Conservation (phyloP, 2,329 filamentous ascomycete species). For the Botrytis byssoidea region DNA sequence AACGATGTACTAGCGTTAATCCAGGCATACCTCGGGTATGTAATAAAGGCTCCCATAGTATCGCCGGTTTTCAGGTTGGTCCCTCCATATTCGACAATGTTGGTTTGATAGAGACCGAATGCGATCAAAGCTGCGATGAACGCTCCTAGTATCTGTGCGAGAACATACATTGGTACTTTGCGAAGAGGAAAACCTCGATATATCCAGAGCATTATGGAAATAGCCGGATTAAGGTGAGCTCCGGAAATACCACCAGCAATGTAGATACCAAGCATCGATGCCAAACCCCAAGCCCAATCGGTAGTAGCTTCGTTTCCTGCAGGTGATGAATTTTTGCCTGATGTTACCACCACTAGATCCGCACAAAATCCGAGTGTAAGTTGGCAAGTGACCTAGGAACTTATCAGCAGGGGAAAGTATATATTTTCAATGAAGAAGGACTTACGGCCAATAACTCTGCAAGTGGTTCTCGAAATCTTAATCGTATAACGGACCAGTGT, state of each 20-base stretch:
- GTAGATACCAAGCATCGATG: constrained; percentile 51
- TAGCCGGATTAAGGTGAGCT: constrained; percentile 46
- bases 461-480: constrained; percentile 49
- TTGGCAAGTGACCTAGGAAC: constrained; percentile 35
- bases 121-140: constrained; percentile 50
- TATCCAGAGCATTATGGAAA: constrained; percentile 47
- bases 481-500: constrained; percentile 48
- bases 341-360: constrained; percentile 44
- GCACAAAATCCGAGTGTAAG: constrained; percentile 49
- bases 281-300: constrained; percentile 52
- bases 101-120: constrained; percentile 45
- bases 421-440: background rate
- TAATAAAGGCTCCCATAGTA: constrained; percentile 46
- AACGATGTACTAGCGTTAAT: constrained; percentile 44
- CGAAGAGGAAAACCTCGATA: constrained; percentile 53
- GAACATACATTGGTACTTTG: constrained; percentile 50
- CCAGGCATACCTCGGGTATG: constrained; percentile 44
- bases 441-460: constrained; percentile 52
- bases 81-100: constrained; percentile 36
- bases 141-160: constrained; percentile 52
- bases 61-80: constrained; percentile 30
- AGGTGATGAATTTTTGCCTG: constrained; percentile 22
- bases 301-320: constrained; percentile 46
- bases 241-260: constrained; percentile 49
- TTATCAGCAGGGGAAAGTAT: background rate